Evolutionary conservation across 1,284 basidiomycete species (phyloP).

Genomic region (Moesziomyces sp.): DNA sequence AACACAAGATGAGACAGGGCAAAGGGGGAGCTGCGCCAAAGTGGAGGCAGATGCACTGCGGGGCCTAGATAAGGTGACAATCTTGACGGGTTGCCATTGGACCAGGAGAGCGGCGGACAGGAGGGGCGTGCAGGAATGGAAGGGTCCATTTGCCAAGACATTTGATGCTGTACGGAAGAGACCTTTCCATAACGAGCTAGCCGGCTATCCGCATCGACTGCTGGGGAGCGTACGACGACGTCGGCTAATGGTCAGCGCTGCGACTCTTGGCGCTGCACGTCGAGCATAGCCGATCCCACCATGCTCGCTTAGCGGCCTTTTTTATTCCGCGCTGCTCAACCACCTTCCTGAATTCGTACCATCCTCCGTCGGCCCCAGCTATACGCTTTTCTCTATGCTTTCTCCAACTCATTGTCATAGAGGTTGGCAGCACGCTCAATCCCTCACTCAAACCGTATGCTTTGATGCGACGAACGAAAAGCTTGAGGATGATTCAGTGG

Average conservation of each 20-base stretch:
- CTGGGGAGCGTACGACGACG: not conserved
- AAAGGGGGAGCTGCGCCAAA: too few species aligned
- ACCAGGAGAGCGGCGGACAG: not conserved
- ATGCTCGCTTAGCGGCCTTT: constrained; percentile 2
- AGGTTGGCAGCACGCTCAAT: too few species aligned
- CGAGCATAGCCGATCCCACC: constrained; percentile 17
- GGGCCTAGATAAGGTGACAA: too few species aligned
- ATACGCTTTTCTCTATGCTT: too few species aligned
- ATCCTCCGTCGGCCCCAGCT: not conserved
- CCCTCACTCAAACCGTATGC: too few species aligned
- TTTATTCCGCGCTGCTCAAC: not conserved
- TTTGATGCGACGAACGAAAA: too few species aligned
- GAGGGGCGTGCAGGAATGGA: constrained; percentile 11
- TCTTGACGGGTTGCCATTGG: not conserved
- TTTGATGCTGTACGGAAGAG: constrained; percentile 14
- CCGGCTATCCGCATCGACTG: not conserved
- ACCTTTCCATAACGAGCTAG: constrained; percentile 16
- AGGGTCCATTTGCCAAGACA: constrained; percentile 34
- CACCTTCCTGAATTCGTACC: not conserved
- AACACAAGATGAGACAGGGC: too few species aligned
- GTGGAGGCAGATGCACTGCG: too few species aligned
- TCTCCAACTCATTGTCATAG: too few species aligned
- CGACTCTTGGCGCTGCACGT: constrained; percentile 33
- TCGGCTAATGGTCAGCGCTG: constrained; percentile 2
- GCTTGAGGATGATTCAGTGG: too few species aligned